Conservation (phyloP, 129 eudicot species). For the Helichrysum umbraculigerum region DNA sequence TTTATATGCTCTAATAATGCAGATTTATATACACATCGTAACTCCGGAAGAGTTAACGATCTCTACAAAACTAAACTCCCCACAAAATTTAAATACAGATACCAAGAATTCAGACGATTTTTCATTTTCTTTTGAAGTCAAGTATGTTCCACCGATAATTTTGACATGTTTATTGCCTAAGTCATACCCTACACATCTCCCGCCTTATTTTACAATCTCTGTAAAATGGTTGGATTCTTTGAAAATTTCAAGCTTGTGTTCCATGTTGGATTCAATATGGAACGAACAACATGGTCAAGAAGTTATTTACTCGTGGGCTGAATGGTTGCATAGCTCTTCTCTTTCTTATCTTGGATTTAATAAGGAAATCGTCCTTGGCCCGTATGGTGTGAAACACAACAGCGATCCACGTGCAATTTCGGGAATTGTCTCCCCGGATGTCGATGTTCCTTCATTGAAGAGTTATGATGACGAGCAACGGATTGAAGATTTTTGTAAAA, state of each 20-base stretch:
- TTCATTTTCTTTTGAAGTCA: slow-evolving; percentile 67
- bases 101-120: slow-evolving; percentile 39
- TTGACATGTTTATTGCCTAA: slow-evolving; percentile 83
- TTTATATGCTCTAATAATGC: slow-evolving; percentile 22
- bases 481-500: slow-evolving; percentile 60
- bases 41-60: slow-evolving; percentile 48
- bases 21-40: slow-evolving; percentile 68
- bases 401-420: slow-evolving; percentile 80
- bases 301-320: slow-evolving; percentile 84
- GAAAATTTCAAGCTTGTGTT: slow-evolving; percentile 66
- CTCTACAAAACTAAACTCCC: slow-evolving; percentile 56
- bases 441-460: slow-evolving; percentile 71
- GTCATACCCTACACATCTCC: slow-evolving; percentile 77
- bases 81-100: slow-evolving; percentile 24
- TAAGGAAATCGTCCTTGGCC: slow-evolving; percentile 69
- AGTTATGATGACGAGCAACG: slow-evolving; percentile 73
- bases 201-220: slow-evolving; percentile 77
- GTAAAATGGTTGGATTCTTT: slow-evolving; percentile 67
- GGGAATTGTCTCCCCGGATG: slow-evolving; percentile 63
- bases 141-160: slow-evolving; percentile 71
- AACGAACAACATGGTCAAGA: slow-evolving; percentile 75
- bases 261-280: slow-evolving; percentile 83
- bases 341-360: slow-evolving; percentile 64
- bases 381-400: slow-evolving; percentile 47
- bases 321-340: slow-evolving; percentile 72